Evolutionary conservation across 2,329 filamentous ascomycete species (phyloP).

Genomic region (Metarhizium humberi): DNA sequence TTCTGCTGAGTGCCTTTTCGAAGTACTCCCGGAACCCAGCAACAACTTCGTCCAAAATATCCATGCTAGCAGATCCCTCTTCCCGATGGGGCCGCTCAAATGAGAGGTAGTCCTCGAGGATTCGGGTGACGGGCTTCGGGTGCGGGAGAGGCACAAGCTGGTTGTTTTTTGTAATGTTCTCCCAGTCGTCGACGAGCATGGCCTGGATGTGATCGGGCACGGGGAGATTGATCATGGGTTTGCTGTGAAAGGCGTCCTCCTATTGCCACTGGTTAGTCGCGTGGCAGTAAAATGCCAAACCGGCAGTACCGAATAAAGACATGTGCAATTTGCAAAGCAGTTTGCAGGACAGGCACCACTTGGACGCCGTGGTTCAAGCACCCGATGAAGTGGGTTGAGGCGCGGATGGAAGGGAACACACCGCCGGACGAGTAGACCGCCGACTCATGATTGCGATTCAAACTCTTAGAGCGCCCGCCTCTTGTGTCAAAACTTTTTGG

Average conservation of each 20-base stretch:
- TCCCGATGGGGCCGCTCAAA: slow-evolving; percentile 59
- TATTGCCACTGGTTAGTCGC: slow-evolving; percentile 24
- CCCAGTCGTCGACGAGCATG: slow-evolving; percentile 95
- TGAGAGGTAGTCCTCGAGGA: slow-evolving; percentile 72
- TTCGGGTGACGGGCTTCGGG: slow-evolving; percentile 61
- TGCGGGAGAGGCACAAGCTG: slow-evolving; percentile 82
- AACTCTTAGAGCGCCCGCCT: neutral
- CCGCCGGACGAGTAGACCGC: neutral
- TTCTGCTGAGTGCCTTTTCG: slow-evolving; percentile 77
- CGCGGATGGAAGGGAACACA: neutral
- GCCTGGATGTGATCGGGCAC: slow-evolving; percentile 88
- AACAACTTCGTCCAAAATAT: slow-evolving; percentile 84
- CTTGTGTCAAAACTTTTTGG: neutral
- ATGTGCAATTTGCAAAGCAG: neutral
- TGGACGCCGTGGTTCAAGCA: neutral
- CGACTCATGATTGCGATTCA: neutral
- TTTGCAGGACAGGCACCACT: neutral
- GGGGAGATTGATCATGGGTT: slow-evolving; percentile 76
- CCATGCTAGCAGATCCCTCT: slow-evolving; percentile 59
- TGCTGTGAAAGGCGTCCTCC: slow-evolving; percentile 81
- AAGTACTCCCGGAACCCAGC: slow-evolving; percentile 88
- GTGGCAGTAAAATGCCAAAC: neutral
- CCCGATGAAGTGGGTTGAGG: neutral
- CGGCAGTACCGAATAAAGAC: neutral
- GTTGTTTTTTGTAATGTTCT: slow-evolving; percentile 93